Base-by-base conservation (phyloP, 768 basidiomycete species). In the Dentipellis sp. region DNA sequence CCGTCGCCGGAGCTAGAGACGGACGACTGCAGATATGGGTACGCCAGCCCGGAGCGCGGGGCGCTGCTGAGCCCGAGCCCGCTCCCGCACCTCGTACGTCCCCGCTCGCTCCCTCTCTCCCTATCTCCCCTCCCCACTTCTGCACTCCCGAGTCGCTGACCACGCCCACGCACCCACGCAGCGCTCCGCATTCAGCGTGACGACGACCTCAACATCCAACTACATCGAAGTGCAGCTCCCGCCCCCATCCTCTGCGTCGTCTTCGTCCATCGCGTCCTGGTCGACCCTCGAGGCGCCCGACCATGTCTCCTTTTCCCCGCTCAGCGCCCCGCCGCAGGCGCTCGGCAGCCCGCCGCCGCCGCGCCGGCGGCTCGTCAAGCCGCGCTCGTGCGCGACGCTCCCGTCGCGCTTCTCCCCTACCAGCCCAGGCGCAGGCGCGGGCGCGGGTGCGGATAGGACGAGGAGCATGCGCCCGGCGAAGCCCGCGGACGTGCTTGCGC, bases 131-230 rank as follows among this genome's bases (percentile, higher is more conserved):
- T n/a, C n/a, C n/a, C n/a, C n/a, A n/a, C n/a, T n/a, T n/a, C n/a
- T n/a, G n/a, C n/a, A n/a, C n/a, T n/a, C n/a, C n/a, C n/a, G n/a
- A 36, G 11, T 34, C 42, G 35, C 45, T 21, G 42, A 35, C 10
- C 39, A 23, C 17, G 16, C 11, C 54, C 34, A 40, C 52, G 17
- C 38, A 37, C 14, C 21, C n/a, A 9, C 29, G 17, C 40, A 71
- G 69, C 66, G 61, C 35, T 71, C 69, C 6, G 64, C 67, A 4
- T 70, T 71, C 56, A 70, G 69, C 29, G 65, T 70, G 14, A 68
- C 70, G 49, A 70, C 70, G n/a, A 69, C 70, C 4, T 71, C 70
- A 23, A 71, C 70, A 8, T 68, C 66, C 16, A 62, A 63, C 23
- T 71, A 70, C 54, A 64, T 71, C 55, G 68, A 69, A 55, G 65